Evolutionary conservation across 106 monocot species (phyloP), one percentile per base, ranked within the genome.

Genomic region (Dioscorea alata): DNA sequence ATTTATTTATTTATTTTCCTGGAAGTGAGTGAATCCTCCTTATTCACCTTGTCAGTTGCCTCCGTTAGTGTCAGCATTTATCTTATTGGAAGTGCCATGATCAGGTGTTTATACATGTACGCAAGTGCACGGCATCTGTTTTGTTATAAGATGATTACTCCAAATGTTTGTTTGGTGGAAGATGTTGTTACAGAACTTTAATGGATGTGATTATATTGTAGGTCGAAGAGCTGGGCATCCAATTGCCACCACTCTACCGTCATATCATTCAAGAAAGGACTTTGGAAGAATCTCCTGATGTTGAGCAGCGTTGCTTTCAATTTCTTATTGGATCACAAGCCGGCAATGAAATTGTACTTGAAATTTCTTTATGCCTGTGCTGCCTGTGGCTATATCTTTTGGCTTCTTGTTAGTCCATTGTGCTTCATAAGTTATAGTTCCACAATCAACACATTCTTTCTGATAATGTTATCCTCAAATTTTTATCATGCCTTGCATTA

Each of bases 141-240:
- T 7, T 52, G 16, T 75, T 20, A 42, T 19, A 13, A 24, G 14
- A 66, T 2, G 28, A 28, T 28, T 28, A 3, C 28, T 28, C 28
- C 28, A 3, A 28, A 28, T 1, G 28, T 28, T 28, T 3, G 28
- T 28, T 28, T 28, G 28, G 28, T 28, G 28, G 28, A 28, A 28
- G 28, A 28, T 28, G 28, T 28, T 28, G 28, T 1, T 28, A 28
- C 28, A 28, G 1, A 19, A 63, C 59, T 17, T 42, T 21, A 24
- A 57, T 18, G 17, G 32, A n/a, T 23, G 52, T 21, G 3, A 8
- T 75, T 60, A 6, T 66, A n/a, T 50, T 76, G 75, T 57, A 87
- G 85, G 90, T 59, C 67, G 65, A 66, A 85, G 85, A 65, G 64
- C 59, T 73, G 88, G 83, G 49, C 81, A 88, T 73, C 76, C 88